Evolutionary conservation across 352 stramenopile species (phyloP).

Genomic region (Phytophthora pinifolia): DNA sequence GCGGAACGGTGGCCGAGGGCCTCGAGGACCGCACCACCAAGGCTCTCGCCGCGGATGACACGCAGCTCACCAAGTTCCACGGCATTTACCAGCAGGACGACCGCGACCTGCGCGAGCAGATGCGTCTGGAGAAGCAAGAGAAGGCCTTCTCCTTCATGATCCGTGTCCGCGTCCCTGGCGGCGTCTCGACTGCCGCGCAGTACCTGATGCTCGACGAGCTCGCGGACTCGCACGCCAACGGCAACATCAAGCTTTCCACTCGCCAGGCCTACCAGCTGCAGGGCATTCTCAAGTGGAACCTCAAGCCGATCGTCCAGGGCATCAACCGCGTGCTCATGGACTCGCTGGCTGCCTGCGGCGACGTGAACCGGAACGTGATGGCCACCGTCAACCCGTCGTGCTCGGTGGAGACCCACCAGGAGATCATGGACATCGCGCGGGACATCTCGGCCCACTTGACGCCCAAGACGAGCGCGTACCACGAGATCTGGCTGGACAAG

Average conservation of each 20-base stretch:
- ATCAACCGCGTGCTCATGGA: slow-evolving; percentile 93
- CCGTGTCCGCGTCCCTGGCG: slow-evolving; percentile 95
- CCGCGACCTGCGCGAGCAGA: slow-evolving; percentile 85
- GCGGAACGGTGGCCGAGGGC: slow-evolving; percentile 65
- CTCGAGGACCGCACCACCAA: slow-evolving; percentile 75
- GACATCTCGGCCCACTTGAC: slow-evolving; percentile 93
- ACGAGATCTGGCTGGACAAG: slow-evolving; percentile 98
- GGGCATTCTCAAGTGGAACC: slow-evolving; percentile 95
- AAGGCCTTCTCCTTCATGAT: slow-evolving; percentile 98
- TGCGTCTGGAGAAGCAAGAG: slow-evolving; percentile 77
- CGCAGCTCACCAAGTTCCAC: slow-evolving; percentile 95
- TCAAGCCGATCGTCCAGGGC: slow-evolving; percentile 95
- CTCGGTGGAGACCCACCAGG: slow-evolving; percentile 85
- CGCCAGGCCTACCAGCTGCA: slow-evolving; percentile 97
- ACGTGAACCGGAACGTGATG: slow-evolving; percentile 98
- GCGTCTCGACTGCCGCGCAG: slow-evolving; percentile 92
- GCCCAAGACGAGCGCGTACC: slow-evolving; percentile 94
- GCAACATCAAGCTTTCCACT: slow-evolving; percentile 95
- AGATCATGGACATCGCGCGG: slow-evolving; percentile 85
- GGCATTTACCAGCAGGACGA: slow-evolving; percentile 98
- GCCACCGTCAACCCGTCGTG: slow-evolving; percentile 86
- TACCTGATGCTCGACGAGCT: slow-evolving; percentile 95
- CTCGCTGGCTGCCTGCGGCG: slow-evolving; percentile 96
- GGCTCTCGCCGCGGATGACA: slow-evolving; percentile 66
- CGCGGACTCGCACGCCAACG: slow-evolving; percentile 92